phyloP scores from a whole-genome alignment of 2,329 filamentous ascomycete species.

The Fusarium gaditjirri region DNA sequence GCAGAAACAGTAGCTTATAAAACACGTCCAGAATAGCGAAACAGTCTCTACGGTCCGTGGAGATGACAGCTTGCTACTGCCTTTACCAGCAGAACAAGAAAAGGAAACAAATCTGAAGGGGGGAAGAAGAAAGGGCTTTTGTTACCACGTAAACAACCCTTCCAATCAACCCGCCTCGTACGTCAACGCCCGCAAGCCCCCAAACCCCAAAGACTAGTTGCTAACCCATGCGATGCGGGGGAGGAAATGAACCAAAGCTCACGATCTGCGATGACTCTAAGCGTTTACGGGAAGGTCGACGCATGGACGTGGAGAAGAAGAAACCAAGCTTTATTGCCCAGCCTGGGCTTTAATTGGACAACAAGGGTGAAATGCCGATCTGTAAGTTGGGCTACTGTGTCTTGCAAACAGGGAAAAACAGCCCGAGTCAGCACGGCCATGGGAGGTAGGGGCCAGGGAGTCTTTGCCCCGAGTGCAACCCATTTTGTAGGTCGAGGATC shows the following conservation, averaged over 20 bases:
- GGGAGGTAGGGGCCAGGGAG: neutral
- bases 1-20: neutral
- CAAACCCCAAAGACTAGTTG: neutral
- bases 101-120: neutral
- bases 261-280: slow-evolving; percentile 32
- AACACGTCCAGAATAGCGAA: neutral
- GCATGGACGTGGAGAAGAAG: slow-evolving; percentile 12
- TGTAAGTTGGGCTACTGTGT: neutral
- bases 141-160: slow-evolving; percentile 3
- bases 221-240: slow-evolving; percentile 23
- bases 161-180: neutral
- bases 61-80: neutral
- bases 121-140: slow-evolving; percentile 4
- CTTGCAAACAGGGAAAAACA: slow-evolving; percentile 17
- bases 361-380: slow-evolving; percentile 25
- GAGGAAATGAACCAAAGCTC: neutral
- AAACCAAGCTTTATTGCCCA: slow-evolving; percentile 19
- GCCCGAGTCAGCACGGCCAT: slow-evolving; percentile 4
- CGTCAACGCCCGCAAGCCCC: slow-evolving; percentile 17
- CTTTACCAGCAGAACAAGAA: neutral
- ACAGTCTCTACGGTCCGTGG: neutral
- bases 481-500: neutral
- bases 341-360: slow-evolving; percentile 26
- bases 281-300: slow-evolving; percentile 33
- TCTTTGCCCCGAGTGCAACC: slow-evolving; percentile 19